Conservation (phyloP, 768 basidiomycete genomes). For the Hortiboletus flavorubellus region DNA sequence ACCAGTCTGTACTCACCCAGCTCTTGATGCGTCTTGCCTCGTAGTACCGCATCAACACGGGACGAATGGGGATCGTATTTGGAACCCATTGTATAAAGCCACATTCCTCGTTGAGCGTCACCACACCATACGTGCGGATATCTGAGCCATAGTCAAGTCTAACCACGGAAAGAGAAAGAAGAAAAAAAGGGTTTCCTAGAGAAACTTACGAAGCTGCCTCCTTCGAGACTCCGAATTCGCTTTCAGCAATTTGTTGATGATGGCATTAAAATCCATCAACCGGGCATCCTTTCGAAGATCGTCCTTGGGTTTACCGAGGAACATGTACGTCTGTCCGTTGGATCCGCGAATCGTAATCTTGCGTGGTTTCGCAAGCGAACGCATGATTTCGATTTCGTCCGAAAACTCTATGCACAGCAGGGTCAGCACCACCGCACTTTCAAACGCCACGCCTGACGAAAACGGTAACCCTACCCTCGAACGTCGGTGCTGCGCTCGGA, state of each 20-base stretch:
- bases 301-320: slow-evolving; percentile 96
- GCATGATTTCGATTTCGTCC: slow-evolving; percentile 90
- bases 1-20: slow-evolving; percentile 41
- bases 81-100: slow-evolving; percentile 99
- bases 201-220: slow-evolving; percentile 76
- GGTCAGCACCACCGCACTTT: not conserved
- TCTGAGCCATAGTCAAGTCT: slow-evolving; percentile 36
- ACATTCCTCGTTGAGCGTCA: slow-evolving; percentile 95
- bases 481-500: slow-evolving; percentile 69
- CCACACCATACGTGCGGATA: slow-evolving; percentile 97
- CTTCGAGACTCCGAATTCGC: slow-evolving; percentile 90
- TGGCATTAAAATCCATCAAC: slow-evolving; percentile 96
- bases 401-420: slow-evolving; percentile 51
- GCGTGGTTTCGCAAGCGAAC: slow-evolving; percentile 84
- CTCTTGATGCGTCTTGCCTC: slow-evolving; percentile 42
- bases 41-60: slow-evolving; percentile 69
- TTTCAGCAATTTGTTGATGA: slow-evolving; percentile 95
- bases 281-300: slow-evolving; percentile 96
- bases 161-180: too few relatives aligned
- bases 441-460: too few relatives aligned
- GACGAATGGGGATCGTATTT: slow-evolving; percentile 81
- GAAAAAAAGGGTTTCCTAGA: not conserved
- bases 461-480: slow-evolving; percentile 45
- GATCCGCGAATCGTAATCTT: slow-evolving; percentile 84
- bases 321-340: slow-evolving; percentile 82